phyloP scores from a whole-genome alignment of 2,329 filamentous ascomycete species.

The Tolypocladium tropicale region DNA sequence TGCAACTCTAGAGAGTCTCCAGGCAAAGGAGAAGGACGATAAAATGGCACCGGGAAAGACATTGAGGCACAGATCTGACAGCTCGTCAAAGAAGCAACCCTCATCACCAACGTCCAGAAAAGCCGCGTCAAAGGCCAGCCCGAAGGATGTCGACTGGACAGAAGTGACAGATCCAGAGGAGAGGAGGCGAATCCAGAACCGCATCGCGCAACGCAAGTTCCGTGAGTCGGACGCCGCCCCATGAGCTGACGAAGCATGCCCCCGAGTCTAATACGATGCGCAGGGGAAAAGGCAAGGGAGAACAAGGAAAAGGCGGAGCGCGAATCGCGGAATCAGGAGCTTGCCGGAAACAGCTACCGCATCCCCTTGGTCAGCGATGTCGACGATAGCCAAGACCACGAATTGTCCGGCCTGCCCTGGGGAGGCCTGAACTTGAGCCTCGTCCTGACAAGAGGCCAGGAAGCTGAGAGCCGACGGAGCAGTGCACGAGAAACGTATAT shows the following conservation, averaged over 20 bases:
- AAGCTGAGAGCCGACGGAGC: slow-evolving; percentile 33
- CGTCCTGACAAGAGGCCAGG: slow-evolving; percentile 40
- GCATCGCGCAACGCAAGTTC: slow-evolving; percentile 66
- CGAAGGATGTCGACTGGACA: slow-evolving; percentile 54
- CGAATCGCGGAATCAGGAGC: slow-evolving; percentile 50
- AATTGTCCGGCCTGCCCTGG: slow-evolving; percentile 60
- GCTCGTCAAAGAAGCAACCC: slow-evolving; percentile 15
- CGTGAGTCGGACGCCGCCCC: slow-evolving; percentile 35
- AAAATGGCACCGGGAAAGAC: slow-evolving; percentile 1
- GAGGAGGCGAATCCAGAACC: slow-evolving; percentile 65
- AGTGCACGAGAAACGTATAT: slow-evolving; percentile 26
- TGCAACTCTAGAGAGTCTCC: slow-evolving; percentile 1
- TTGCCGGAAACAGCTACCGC: slow-evolving; percentile 54
- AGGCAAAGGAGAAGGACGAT: background rate
- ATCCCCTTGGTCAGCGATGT: slow-evolving; percentile 50
- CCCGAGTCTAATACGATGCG: slow-evolving; percentile 2
- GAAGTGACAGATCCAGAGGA: slow-evolving; percentile 60
- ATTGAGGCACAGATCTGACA: slow-evolving; percentile 12
- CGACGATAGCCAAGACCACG: slow-evolving; percentile 31
- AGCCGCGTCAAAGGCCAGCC: slow-evolving; percentile 22
- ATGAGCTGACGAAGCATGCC: background rate
- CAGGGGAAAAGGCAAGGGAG: slow-evolving; percentile 61
- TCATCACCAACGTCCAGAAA: slow-evolving; percentile 25
- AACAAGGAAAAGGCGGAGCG: slow-evolving; percentile 56
- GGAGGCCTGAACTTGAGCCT: slow-evolving; percentile 54